Conservation (phyloP, 805 yeast species). For the Candida incommunis region DNA sequence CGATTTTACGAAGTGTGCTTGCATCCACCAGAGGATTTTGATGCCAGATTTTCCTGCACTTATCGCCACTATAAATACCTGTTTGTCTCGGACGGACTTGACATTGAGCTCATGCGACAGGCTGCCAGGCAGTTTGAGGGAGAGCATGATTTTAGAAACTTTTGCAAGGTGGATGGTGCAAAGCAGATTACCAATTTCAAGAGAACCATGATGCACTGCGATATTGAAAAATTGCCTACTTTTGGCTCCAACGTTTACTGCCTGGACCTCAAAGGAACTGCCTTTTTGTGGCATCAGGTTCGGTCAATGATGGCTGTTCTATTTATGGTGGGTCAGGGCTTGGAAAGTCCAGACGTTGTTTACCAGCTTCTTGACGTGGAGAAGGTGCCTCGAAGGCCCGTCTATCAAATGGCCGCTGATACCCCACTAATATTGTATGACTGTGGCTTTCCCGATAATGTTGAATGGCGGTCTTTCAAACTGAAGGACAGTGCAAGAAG, state of each 20-base stretch:
- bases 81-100: conserved; percentile 35
- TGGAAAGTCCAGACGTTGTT: conserved; percentile 49
- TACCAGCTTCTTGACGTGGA: conserved; percentile 43
- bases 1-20: conserved; percentile 69
- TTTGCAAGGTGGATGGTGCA: conserved; percentile 87
- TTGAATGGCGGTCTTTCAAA: conserved; percentile 46
- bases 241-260: conserved; percentile 29
- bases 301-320: conserved; percentile 85
- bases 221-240: not conserved
- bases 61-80: conserved; percentile 76
- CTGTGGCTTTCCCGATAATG: conserved; percentile 50
- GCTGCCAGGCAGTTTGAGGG: conserved; percentile 59
- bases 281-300: conserved; percentile 96
- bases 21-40: conserved; percentile 70
- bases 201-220: conserved; percentile 37
- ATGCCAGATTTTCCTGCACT: conserved; percentile 87
- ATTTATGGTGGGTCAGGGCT: conserved; percentile 64
- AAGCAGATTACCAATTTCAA: conserved; percentile 74
- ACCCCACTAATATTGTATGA: conserved; percentile 77
- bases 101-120: conserved; percentile 49
- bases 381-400: conserved; percentile 52
- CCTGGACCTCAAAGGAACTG: conserved; percentile 72
- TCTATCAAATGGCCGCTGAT: conserved; percentile 81
- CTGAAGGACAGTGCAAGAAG: conserved; percentile 5
- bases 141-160: conserved; percentile 81